Conservation (phyloP, 2,329 filamentous ascomycete genomes). For the Corynespora cassiicola region DNA sequence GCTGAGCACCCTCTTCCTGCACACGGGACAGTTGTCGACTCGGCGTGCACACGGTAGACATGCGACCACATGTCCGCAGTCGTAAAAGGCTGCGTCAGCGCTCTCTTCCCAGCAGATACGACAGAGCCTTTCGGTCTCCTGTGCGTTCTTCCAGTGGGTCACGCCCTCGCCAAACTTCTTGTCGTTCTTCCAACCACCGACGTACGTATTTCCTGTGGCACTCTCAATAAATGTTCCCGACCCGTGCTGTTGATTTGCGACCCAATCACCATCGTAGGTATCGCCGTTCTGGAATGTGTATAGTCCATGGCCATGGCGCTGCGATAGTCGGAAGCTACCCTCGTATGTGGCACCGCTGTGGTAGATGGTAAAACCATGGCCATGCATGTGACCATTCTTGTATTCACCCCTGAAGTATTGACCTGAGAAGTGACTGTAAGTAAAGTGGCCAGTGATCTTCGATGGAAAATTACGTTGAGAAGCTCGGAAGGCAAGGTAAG, state of each 20-base stretch:
- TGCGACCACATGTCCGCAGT: conserved; percentile 68
- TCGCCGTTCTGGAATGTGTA: conserved; percentile 71
- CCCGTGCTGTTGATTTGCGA: conserved; percentile 69
- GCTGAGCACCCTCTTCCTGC: conserved; percentile 62
- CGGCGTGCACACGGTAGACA: conserved; percentile 66
- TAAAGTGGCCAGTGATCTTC: conserved; percentile 53
- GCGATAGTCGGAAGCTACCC: conserved; percentile 60
- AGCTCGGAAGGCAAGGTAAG: conserved; percentile 53
- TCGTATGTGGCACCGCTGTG: conserved; percentile 62
- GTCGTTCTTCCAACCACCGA: conserved; percentile 66
- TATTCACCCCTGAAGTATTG: conserved; percentile 63
- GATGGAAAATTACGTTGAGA: conserved; percentile 52
- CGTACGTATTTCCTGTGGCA: conserved; percentile 65
- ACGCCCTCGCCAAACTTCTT: conserved; percentile 68
- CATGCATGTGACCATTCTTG: conserved; percentile 58
- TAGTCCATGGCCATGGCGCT: conserved; percentile 62
- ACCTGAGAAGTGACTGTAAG: conserved; percentile 60
- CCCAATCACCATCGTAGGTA: conserved; percentile 64
- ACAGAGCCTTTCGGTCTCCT: conserved; percentile 65
- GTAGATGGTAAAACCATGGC: conserved; percentile 61
- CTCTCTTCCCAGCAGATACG: conserved; percentile 68
- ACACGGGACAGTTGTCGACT: conserved; percentile 67
- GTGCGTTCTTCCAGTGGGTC: conserved; percentile 67
- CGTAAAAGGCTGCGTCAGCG: conserved; percentile 66
- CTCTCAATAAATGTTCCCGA: conserved; percentile 63